Conservation (phyloP, 345 rosid species). For the Rhodamnia rubescens region DNA sequence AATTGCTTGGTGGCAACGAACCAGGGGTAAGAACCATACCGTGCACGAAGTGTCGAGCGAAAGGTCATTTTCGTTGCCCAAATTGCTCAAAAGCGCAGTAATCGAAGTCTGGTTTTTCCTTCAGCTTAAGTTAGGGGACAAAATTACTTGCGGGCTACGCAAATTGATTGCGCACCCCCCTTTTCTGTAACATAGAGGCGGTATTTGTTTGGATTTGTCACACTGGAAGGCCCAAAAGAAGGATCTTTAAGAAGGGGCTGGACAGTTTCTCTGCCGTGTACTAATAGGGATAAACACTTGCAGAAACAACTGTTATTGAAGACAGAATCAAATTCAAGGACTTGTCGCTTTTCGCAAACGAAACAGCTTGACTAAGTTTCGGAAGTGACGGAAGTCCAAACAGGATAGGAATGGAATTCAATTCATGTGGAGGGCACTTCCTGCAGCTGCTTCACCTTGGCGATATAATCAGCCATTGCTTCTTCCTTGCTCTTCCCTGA, state of each 20-base stretch:
- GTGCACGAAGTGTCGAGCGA: slow-evolving; percentile 55
- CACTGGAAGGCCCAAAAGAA: not conserved
- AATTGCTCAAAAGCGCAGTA: slow-evolving; percentile 34
- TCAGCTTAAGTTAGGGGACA: not conserved
- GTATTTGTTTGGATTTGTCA: not conserved
- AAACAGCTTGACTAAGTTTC: not conserved
- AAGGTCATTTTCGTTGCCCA: slow-evolving; percentile 66
- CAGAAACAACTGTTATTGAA: not conserved
- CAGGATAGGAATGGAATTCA: not conserved
- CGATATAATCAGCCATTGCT: slow-evolving; percentile 18
- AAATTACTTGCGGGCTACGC: not conserved
- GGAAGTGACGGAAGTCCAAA: not conserved
- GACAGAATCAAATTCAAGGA: not conserved
- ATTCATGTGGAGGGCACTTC: not conserved
- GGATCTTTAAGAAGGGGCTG: not conserved
- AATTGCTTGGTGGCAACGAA: slow-evolving; percentile 19
- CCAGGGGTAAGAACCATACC: slow-evolving; percentile 13
- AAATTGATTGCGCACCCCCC: not conserved
- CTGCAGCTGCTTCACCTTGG: slow-evolving; percentile 21
- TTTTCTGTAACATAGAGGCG: not conserved
- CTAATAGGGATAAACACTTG: not conserved
- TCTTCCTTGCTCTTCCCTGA: slow-evolving; percentile 18
- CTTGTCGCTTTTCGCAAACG: not conserved
- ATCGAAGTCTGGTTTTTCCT: not conserved
- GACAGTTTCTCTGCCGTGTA: not conserved